These are phyloP conservation scores for Rhizopogon salebrosus DNA, from an alignment of 768 basidiomycete genomes.

Conservation along the genomic window DNA sequence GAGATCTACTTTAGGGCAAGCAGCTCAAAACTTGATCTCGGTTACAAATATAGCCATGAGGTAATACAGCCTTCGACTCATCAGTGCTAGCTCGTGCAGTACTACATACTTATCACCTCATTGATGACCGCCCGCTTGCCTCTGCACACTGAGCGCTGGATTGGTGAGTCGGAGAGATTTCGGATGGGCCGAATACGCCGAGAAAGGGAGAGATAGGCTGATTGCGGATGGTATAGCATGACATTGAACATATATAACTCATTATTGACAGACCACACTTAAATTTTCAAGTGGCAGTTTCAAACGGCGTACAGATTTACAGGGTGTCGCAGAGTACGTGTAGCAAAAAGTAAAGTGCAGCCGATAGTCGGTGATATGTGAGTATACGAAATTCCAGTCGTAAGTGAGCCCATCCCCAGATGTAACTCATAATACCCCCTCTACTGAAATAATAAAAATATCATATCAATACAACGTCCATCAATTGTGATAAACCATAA, in stretches of 20 bases:
- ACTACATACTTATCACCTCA: too few species aligned
- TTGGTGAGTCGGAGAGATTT: too few species aligned
- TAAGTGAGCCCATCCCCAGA: background rate
- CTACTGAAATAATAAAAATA: background rate
- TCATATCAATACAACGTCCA: background rate
- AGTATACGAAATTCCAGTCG: background rate
- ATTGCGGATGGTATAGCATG: too few species aligned
- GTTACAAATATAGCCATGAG: background rate
- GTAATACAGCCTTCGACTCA: too few species aligned
- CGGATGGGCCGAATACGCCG: too few species aligned
- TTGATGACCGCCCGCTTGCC: too few species aligned
- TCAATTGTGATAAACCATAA: background rate
- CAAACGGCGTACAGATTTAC: background rate
- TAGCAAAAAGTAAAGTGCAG: background rate
- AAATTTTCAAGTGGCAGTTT: too few species aligned
- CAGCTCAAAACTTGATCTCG: constrained; percentile 1
- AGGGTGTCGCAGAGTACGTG: background rate
- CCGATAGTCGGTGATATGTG: background rate
- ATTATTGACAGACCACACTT: too few species aligned
- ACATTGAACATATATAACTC: too few species aligned
- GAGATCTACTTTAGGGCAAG: constrained; percentile 17
- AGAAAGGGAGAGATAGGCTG: too few species aligned
- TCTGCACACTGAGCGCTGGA: too few species aligned
- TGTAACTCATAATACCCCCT: background rate
- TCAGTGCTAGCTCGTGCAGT: too few species aligned